phyloP scores from a whole-genome alignment of 495 filamentous ascomycete genomes.

The Penicillium ucsense region DNA sequence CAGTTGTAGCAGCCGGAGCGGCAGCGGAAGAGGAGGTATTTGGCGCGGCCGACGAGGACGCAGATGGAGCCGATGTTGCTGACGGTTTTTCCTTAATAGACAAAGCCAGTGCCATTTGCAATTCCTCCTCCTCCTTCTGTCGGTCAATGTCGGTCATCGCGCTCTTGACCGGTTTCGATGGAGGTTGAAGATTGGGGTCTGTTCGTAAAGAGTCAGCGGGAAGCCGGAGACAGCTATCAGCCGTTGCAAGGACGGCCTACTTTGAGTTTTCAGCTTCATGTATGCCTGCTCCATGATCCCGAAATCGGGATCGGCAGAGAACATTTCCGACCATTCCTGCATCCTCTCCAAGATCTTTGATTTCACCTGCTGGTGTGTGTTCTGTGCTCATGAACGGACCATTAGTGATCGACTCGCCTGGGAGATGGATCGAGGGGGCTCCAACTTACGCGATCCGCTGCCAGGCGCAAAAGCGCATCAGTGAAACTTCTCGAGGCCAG shows the following conservation, averaged over 20 bases:
- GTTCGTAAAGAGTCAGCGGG: conserved; percentile 5
- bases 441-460: conserved; percentile 63
- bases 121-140: conserved; percentile 92
- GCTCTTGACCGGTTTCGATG: conserved; percentile 83
- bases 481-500: conserved; percentile 91
- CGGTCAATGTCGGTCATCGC: conserved; percentile 84
- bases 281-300: conserved; percentile 98
- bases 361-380: conserved; percentile 94
- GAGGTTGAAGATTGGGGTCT: conserved; percentile 88
- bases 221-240: background rate
- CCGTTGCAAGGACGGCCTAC: conserved; percentile 25
- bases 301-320: conserved; percentile 78
- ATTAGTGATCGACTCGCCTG: too few species aligned
- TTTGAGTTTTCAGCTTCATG: conserved; percentile 72
- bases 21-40: conserved; percentile 20
- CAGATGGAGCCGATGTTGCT: conserved; percentile 14
- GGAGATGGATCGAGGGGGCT: background rate
- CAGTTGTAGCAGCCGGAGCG: conserved; percentile 28
- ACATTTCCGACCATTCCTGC: conserved; percentile 94
- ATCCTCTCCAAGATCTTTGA: conserved; percentile 93
- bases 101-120: conserved; percentile 90
- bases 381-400: conserved; percentile 29
- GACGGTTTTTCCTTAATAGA: conserved; percentile 72
- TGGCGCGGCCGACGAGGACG: conserved; percentile 19
- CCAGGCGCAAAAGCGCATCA: conserved; percentile 83